Base-by-base conservation (phyloP, 805 yeast species). In the Candida odintsovae region DNA sequence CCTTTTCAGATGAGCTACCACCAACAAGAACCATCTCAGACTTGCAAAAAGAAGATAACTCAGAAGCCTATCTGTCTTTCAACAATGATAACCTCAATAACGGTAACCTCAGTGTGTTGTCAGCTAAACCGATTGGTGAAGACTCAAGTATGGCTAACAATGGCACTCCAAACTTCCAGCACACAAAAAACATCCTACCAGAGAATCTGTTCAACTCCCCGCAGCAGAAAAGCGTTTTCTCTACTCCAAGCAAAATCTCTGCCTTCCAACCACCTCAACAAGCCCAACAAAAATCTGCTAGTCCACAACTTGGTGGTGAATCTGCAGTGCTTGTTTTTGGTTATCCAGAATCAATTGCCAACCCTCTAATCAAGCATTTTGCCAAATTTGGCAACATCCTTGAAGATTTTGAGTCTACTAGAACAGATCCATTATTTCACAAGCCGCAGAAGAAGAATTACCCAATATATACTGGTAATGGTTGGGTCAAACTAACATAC, bases 401-500 rank as follows among this genome's bases (percentile, higher is more conserved):
- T 46, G 97, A 90, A 54, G 83, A 86, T 57, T 82, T 86, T 55
- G 82, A 81, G 53, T 66, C 68, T 2, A 59, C 66, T 6, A 58
- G 65, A 43, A 50, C 50, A 25, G 57, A 56, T 46, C 53, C 59
- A 31, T 52, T 57, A 36, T 57, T 55, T 38, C 60, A 51, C 35
- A 62, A 53, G 15, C 38, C 47, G 19, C 43, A 37, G 28, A 45
- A 46, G 12, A 66, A 63, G 48, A 71, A 65, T 53, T 63, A 69
- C 58, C 95, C 97, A 3, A 83, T 92, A 9, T 86, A 80, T 64
- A 76, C 90, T 12, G 98, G 98, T 1, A 77, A 80, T 40, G 82
- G 87, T 36, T 92, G 98, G 98, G 81, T 90, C n/a, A 86, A 90
- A 60, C 62, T 92, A 45, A 90, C 97, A 4, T 94, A 80, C 63